Base-by-base conservation (phyloP, 2,329 filamentous ascomycete genomes). In the Penicillium sp. region DNA sequence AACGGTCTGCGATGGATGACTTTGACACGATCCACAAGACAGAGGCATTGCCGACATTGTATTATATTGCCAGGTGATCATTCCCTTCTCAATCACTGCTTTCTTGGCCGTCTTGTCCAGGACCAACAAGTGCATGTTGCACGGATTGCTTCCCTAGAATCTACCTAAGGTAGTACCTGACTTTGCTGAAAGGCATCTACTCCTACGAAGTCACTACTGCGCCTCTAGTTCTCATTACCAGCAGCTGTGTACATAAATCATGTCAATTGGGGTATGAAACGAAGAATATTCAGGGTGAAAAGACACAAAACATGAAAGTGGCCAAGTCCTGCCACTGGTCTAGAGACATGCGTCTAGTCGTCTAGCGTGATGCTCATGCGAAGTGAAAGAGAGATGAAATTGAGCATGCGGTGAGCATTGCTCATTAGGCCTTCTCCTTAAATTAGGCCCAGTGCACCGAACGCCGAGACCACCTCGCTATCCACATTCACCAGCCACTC, bases 11-110 rank as follows among this genome's bases (percentile, higher is more conserved):
- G 20, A 20, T 20, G 20, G 20, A 20, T 20, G 20, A 20, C 20
- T 20, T 20, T 20, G 20, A 20, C 20, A 20, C 20, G 20, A 20
- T 2, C 20, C 20, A 20, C 20, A 1, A 20, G 20, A 20, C 20
- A 20, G 20, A 20, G 20, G 20, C 20, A 20, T 2, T 20, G 20
- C 20, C 20, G 20, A 28, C 25, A 96, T 86, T 17, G 92, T 96
- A 75, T 95, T 96, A 78, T 93, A 96, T 75, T 96, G 92, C 92
- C 92, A 98, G 45, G 87, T 93, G 25, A 98, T 83, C 91, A 97
- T 96, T 25, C 88, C 90, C 70, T 93, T 86, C 69, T 90, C 90
- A 68, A 90, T 82, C 1, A 97, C 84, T 1, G 90, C 85, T 67
- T 87, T 88, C 78, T 97, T 98, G 69, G 95, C 90, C 50, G 91